Evolutionary conservation across 2,329 filamentous ascomycete species (phyloP), one percentile per base, ranked within the genome.

Genomic region (Bipolaris bicolor): DNA sequence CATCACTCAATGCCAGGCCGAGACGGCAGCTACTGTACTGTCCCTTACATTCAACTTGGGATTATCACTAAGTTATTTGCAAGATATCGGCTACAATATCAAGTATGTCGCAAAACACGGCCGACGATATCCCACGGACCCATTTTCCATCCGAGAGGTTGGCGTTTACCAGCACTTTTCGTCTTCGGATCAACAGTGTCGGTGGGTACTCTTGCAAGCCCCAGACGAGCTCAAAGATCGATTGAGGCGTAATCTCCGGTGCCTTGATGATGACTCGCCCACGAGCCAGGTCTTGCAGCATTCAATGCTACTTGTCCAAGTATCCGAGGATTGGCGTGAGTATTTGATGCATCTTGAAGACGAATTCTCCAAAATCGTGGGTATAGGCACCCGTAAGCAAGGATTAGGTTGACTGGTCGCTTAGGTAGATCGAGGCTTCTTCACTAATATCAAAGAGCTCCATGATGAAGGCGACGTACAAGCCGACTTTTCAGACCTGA

Each of bases 41-140:
- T 6, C 13, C 22, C 41, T 7, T 44, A 5, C 15, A 6, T 29
- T n/a, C 22, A 29, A 26, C 3, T 44, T 44, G 13, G 22, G 13
- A 7, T n/a, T 34, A 16, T 18, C 18, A 11, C 48, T 40, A 52
- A 46, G 11, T 10, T 9, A 48, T 44, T 24, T 16, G 24, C 9
- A 24, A 34, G 60, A 55, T 2, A 55, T 62, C 37, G 50, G 48
- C 22, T 62, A 60, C 20, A 60, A 62, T 37, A 49, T 62, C 34
- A 62, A 62, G 24, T 62, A 60, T 40, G 57, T 62, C 10, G 49
- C 56, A 33, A 45, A 43, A 18, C 60, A 62, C 37, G 60, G 60
- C 5, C 37, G 60, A 46, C 11, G n/a, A 6, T 49, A 47, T n/a
- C 57, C 54, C 15, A 56, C 44, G 11, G 60, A 62, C 44, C 60